These are phyloP conservation scores for Russula lepida DNA, from an alignment of 768 basidiomycete genomes.

Conservation along the genomic window DNA sequence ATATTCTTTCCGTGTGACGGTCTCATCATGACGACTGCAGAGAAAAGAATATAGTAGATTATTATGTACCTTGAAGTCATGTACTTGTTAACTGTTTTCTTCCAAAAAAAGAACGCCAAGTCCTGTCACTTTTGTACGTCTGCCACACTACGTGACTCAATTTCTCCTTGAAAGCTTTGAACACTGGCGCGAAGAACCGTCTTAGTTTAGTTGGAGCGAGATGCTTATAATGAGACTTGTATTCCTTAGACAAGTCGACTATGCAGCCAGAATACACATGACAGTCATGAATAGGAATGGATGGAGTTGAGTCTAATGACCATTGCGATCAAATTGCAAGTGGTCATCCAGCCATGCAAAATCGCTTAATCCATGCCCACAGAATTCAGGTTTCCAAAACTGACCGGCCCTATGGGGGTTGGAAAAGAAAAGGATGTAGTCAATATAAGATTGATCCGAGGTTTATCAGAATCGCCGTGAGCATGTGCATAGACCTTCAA, in stretches of 20 bases:
- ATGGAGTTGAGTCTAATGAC: background rate
- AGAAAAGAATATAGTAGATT: constrained; percentile 8
- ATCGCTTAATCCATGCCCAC: background rate
- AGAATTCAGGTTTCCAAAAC: background rate
- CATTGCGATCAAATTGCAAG: background rate
- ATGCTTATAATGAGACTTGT: background rate
- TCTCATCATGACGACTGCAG: background rate
- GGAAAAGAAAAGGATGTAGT: background rate
- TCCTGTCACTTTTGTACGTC: background rate
- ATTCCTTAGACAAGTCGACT: background rate
- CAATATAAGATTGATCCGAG: background rate
- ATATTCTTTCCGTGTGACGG: background rate
- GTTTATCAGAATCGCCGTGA: background rate
- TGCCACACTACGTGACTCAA: background rate
- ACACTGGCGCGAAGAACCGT: background rate
- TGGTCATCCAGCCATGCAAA: background rate
- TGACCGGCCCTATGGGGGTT: background rate
- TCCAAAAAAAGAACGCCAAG: background rate
- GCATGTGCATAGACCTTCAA: background rate
- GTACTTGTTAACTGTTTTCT: constrained; percentile 1
- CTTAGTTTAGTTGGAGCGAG: no score
- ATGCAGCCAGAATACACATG: background rate
- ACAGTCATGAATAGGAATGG: background rate
- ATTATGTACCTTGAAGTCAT: background rate
- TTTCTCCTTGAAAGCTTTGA: background rate